Conservation (phyloP, 2,329 filamentous ascomycete genomes). For the Stagonosporopsis tanaceti region DNA sequence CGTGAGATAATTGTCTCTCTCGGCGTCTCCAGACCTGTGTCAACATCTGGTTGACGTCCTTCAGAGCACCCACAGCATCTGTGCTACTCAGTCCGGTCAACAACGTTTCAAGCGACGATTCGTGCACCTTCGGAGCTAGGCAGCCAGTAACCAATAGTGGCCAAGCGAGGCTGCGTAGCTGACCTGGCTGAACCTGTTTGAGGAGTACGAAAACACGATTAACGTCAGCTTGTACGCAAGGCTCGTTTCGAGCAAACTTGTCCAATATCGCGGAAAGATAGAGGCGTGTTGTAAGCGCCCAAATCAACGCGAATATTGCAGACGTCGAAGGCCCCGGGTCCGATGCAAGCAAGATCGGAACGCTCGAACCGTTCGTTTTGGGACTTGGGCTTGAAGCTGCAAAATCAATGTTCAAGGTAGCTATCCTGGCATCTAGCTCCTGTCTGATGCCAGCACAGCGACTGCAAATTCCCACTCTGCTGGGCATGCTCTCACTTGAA, state of each 20-base stretch:
- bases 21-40: conserved; percentile 10
- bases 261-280: background rate
- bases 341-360: background rate
- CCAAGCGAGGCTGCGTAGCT: conserved; percentile 24
- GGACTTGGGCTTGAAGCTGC: too few relatives aligned
- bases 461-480: too few relatives aligned
- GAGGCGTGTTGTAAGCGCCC: background rate
- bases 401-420: too few relatives aligned
- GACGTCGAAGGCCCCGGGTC: background rate
- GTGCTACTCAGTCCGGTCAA: conserved; percentile 6
- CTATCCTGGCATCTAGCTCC: too few relatives aligned
- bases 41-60: conserved; percentile 18
- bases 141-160: conserved; percentile 23
- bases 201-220: conserved; percentile 13
- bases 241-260: background rate
- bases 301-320: background rate
- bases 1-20: background rate
- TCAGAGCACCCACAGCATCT: conserved; percentile 16
- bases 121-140: conserved; percentile 12
- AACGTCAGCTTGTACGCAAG: background rate
- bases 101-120: conserved; percentile 4
- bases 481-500: too few relatives aligned
- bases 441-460: too few relatives aligned
- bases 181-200: conserved; percentile 2
- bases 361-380: too few relatives aligned